phyloP scores from a whole-genome alignment of 2,329 filamentous ascomycete genomes.

The Trichoderma hamatum region DNA sequence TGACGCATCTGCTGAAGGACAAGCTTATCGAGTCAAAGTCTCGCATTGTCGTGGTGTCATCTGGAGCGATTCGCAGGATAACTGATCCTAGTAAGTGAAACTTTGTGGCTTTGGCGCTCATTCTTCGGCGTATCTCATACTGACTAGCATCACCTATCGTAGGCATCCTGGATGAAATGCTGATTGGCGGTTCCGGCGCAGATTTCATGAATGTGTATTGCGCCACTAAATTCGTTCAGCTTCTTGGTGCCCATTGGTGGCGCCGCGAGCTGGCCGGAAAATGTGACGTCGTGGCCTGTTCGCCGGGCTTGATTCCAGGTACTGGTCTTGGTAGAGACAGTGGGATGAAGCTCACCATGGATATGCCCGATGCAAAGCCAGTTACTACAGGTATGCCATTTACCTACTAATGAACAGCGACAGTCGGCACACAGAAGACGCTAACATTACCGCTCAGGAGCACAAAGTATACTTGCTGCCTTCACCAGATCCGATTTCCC shows the following conservation, averaged over 20 bases:
- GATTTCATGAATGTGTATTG: slow-evolving; percentile 41
- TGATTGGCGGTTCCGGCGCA: slow-evolving; percentile 45
- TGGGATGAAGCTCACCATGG: slow-evolving; percentile 35
- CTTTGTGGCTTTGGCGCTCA: too few relatives aligned
- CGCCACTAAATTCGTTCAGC: slow-evolving; percentile 54
- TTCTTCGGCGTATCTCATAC: background rate
- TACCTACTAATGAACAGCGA: too few relatives aligned
- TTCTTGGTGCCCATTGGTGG: slow-evolving; percentile 60
- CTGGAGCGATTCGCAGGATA: slow-evolving; percentile 50
- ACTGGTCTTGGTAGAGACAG: slow-evolving; percentile 45
- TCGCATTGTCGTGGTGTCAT: slow-evolving; percentile 55
- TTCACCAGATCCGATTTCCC: slow-evolving; percentile 52
- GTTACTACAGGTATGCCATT: slow-evolving; percentile 47
- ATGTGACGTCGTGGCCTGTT: slow-evolving; percentile 55
- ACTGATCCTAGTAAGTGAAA: slow-evolving; percentile 41
- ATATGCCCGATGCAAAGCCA: slow-evolving; percentile 52
- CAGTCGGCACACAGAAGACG: background rate
- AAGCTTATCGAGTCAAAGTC: slow-evolving; percentile 51
- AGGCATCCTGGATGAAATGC: slow-evolving; percentile 45
- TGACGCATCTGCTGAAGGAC: slow-evolving; percentile 52
- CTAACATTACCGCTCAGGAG: slow-evolving; percentile 37
- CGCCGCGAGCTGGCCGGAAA: slow-evolving; percentile 51
- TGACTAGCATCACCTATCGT: background rate
- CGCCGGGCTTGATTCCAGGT: slow-evolving; percentile 55
- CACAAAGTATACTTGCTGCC: slow-evolving; percentile 49